Base-by-base conservation (phyloP, 2,329 filamentous ascomycete genomes). In the Aspergillus unguis region DNA sequence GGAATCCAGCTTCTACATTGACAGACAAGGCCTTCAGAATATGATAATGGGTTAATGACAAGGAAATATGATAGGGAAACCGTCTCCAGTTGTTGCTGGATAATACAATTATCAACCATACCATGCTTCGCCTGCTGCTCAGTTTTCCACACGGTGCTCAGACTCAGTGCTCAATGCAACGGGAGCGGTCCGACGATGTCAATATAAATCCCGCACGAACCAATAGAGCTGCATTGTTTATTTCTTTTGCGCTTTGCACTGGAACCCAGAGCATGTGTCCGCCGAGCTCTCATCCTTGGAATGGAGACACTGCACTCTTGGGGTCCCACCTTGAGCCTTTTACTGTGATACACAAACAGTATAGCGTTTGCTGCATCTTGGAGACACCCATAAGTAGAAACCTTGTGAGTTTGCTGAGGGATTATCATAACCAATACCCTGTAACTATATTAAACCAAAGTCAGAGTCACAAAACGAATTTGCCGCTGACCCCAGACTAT, bases 401-500 rank as follows among this genome's bases (percentile, higher is more conserved):
- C 17, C 17, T 17, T 17, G 17, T 17, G 17, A 17, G 17, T 17
- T 17, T 17, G 17, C 17, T 17, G 17, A 17, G 17, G 40, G 35
- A 44, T 25, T 6, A 32, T 35, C 42, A 50, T 23, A 29, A 36
- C 26, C n/a, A 37, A 37, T 29, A 48, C 45, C 17, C 17, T 17
- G 23, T 41, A 41, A 29, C 28, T 31, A 25, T 32, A 48, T 3
- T n/a, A 23, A 9, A 32, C 41, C 17, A 35, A 44, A 50, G 44
- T 38, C 48, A 50, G 48, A 42, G 48, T 17, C 17, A 17, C 17
- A 50, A 50, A 17, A 7, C 33, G 32, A 32, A 44, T 17, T 44
- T 38, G 33, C 48, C 37, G 41, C 45, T 53, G 51, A 48, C 51
- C 36, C 51, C 44, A 47, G 48, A 51, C 27, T 44, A 44, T 50